These are phyloP conservation scores for Zygoascus ofunaensis DNA, from an alignment of 805 yeast species.

Conservation along the genomic window DNA sequence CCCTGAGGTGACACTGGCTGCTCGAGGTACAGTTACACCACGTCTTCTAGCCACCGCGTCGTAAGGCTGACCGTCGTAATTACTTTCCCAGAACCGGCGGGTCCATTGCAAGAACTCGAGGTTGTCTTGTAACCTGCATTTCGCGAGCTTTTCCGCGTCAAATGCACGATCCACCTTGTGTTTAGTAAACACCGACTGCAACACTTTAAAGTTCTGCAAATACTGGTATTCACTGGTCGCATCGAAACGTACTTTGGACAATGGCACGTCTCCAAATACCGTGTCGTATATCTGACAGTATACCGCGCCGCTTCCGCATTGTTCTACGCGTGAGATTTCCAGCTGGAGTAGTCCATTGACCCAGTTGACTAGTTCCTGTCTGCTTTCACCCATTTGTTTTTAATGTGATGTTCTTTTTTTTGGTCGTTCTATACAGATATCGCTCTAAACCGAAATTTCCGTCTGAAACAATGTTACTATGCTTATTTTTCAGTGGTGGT, in stretches of 20 bases:
- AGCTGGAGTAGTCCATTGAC: slow-evolving; percentile 61
- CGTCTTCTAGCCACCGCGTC: slow-evolving; percentile 59
- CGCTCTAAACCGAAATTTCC: no score
- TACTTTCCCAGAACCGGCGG: slow-evolving; percentile 70
- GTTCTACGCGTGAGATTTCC: slow-evolving; percentile 70
- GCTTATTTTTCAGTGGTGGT: no score
- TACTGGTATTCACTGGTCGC: slow-evolving; percentile 67
- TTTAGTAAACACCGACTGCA: slow-evolving; percentile 69
- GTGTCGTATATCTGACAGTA: slow-evolving; percentile 89
- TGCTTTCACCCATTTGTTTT: slow-evolving; percentile 56
- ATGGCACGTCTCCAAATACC: slow-evolving; percentile 72
- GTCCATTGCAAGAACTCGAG: slow-evolving; percentile 92
- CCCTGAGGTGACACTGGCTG: slow-evolving; percentile 1
- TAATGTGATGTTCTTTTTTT: neutral
- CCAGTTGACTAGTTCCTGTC: slow-evolving; percentile 81
- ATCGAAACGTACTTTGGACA: slow-evolving; percentile 66
- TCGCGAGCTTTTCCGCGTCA: slow-evolving; percentile 72
- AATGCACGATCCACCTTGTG: slow-evolving; percentile 65
- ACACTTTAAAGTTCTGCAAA: slow-evolving; percentile 69
- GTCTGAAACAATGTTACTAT: no score
- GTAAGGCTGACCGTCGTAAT: slow-evolving; percentile 58
- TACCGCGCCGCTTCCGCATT: slow-evolving; percentile 93
- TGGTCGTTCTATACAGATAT: no score
- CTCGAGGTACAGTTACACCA: slow-evolving; percentile 12
- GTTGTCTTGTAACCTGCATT: slow-evolving; percentile 89